Evolutionary conservation across 2,329 filamentous ascomycete species (phyloP).

Genomic region (Fusarium albosuccineum): DNA sequence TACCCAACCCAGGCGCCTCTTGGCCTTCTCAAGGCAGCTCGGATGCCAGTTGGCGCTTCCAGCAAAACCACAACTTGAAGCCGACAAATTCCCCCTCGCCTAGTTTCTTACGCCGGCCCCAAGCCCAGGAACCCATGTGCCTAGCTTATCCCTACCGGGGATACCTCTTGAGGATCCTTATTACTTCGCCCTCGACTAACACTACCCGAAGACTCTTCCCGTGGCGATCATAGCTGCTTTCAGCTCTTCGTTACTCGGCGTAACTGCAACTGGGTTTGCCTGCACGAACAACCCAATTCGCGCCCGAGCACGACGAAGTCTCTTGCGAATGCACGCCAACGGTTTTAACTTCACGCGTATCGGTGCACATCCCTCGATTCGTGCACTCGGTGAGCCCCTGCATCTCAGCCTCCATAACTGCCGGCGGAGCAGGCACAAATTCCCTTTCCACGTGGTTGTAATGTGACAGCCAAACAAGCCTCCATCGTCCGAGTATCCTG

Average conservation of each 20-base stretch:
- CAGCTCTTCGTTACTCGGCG: conserved; percentile 16
- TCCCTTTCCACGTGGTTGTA: conserved; percentile 12
- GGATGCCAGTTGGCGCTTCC: conserved; percentile 5
- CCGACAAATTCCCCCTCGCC: conserved; percentile 15
- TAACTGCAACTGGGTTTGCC: conserved; percentile 17
- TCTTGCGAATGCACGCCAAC: conserved; percentile 1
- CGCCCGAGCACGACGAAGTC: conserved; percentile 4
- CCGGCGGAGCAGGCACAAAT: conserved; percentile 9
- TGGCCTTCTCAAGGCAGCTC: not conserved
- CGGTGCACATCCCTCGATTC: not conserved
- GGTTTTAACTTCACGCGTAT: not conserved
- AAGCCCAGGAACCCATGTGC: conserved; percentile 14
- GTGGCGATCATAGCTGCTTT: conserved; percentile 24
- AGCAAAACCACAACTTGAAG: conserved; percentile 3
- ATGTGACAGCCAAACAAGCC: conserved; percentile 4
- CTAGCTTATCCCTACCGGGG: conserved; percentile 19
- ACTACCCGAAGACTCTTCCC: conserved; percentile 10
- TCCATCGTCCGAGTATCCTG: not conserved
- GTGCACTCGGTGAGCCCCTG: conserved; percentile 8
- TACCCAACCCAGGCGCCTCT: conserved; percentile 19
- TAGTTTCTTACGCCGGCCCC: conserved; percentile 15
- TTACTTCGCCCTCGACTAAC: conserved; percentile 11
- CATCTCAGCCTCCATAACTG: conserved; percentile 10
- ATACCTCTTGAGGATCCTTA: conserved; percentile 27
- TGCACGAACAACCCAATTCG: conserved; percentile 1